Evolutionary conservation across 108 stramenopile genomes (phyloP).

Genomic region (Fistulifera solaris): DNA sequence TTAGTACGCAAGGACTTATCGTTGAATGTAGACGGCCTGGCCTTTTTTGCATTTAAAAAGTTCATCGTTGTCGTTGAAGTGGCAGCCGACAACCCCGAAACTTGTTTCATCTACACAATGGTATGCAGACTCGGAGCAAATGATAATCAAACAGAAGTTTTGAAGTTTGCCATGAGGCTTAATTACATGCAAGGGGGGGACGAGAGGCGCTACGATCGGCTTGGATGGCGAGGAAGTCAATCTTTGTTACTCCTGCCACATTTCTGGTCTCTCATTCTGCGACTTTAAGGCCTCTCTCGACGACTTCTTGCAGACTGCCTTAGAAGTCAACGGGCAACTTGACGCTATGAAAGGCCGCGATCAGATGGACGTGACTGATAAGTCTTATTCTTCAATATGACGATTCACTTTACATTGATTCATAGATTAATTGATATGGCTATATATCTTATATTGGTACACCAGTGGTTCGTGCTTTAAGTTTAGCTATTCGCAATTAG

Average conservation of each 20-base stretch:
- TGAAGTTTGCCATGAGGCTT: conserved; percentile 12
- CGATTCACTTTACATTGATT: too few species aligned
- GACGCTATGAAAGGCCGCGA: too few species aligned
- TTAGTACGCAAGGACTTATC: too few species aligned
- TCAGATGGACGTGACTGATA: too few species aligned
- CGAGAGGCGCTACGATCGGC: conserved; percentile 12
- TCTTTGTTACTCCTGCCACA: conserved; percentile 13
- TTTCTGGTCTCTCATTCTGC: background rate
- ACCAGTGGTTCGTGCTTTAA: too few species aligned
- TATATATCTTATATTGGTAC: too few species aligned
- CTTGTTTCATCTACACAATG: conserved; percentile 12
- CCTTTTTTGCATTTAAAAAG: conserved; percentile 11
- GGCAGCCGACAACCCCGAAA: conserved; percentile 5
- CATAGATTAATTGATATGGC: too few species aligned
- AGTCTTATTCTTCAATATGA: too few species aligned
- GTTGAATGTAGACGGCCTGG: too few species aligned
- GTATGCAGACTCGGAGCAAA: conserved; percentile 10
- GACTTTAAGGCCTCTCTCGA: conserved; percentile 6
- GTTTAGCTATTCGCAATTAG: too few species aligned
- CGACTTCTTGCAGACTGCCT: conserved; percentile 9
- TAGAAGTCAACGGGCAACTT: conserved; percentile 5
- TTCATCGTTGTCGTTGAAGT: conserved; percentile 16
- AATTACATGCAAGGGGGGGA: conserved; percentile 16
- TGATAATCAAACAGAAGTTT: background rate
- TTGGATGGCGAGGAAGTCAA: conserved; percentile 17